phyloP scores from a whole-genome alignment of 2,329 filamentous ascomycete species.

The Apiospora arundinis region DNA sequence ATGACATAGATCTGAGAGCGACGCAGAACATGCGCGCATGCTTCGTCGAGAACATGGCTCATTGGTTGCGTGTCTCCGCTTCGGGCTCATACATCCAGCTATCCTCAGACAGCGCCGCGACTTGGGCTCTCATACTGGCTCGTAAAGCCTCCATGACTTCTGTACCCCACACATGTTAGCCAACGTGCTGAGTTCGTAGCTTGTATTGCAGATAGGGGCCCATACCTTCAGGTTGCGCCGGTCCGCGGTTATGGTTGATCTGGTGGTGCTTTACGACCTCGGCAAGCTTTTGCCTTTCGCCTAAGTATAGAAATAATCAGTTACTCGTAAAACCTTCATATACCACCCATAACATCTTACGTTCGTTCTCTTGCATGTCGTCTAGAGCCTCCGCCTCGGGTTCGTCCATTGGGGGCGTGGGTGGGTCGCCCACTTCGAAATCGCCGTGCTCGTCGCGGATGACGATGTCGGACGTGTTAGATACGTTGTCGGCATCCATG shows the following conservation, averaged over 20 bases:
- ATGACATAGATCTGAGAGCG: not conserved
- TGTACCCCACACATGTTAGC: slow-evolving; percentile 20
- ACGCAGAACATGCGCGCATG: slow-evolving; percentile 7
- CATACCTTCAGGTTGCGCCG: slow-evolving; percentile 71
- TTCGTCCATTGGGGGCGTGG: slow-evolving; percentile 58
- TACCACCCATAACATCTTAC: slow-evolving; percentile 42
- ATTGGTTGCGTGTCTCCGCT: slow-evolving; percentile 51
- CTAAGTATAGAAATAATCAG: slow-evolving; percentile 41
- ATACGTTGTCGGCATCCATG: slow-evolving; percentile 50
- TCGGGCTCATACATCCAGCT: slow-evolving; percentile 91
- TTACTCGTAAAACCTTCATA: not conserved
- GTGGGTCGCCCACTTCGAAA: slow-evolving; percentile 64
- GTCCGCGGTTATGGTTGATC: slow-evolving; percentile 58
- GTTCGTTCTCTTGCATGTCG: slow-evolving; percentile 63
- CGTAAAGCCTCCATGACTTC: slow-evolving; percentile 75
- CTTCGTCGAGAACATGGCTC: slow-evolving; percentile 27
- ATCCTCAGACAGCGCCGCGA: slow-evolving; percentile 77
- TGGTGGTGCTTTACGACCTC: slow-evolving; percentile 68
- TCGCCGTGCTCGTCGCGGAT: slow-evolving; percentile 68
- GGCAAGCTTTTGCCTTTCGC: slow-evolving; percentile 64
- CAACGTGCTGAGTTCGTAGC: not conserved
- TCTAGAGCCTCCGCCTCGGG: slow-evolving; percentile 63
- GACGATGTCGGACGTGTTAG: slow-evolving; percentile 61
- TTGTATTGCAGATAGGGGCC: slow-evolving; percentile 21
- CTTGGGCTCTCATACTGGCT: slow-evolving; percentile 74